A percentile compares a stretch with the other conserved stretches of the same genome.
Evolutionary conservation across 1,284 basidiomycete genomes (phyloP).

Genomic region (Trichosporon inkin): DNA sequence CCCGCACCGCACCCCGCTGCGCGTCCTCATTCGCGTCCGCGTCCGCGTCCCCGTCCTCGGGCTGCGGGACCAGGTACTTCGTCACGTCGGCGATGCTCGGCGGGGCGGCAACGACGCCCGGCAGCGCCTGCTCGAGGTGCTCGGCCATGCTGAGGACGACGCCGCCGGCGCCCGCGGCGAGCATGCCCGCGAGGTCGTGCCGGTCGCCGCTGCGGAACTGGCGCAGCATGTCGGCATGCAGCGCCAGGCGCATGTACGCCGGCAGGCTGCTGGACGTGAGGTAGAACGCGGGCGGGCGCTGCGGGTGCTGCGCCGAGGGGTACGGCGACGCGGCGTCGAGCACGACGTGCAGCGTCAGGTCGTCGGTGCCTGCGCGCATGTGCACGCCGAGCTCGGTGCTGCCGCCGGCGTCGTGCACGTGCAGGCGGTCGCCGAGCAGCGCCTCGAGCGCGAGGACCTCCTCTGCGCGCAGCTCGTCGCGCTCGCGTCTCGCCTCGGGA

Average conservation of each 20-base stretch:
- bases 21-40: slow-evolving; percentile 16
- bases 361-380: slow-evolving; percentile 50
- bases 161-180: slow-evolving; percentile 64
- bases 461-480: slow-evolving; percentile 62
- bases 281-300: slow-evolving; percentile 66
- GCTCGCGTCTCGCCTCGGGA: slow-evolving; percentile 44
- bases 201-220: slow-evolving; percentile 55
- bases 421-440: slow-evolving; percentile 53
- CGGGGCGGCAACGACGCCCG: slow-evolving; percentile 61
- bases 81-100: slow-evolving; percentile 67
- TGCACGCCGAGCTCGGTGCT: neutral
- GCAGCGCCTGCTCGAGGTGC: slow-evolving; percentile 67
- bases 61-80: slow-evolving; percentile 58
- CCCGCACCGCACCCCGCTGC: slow-evolving; percentile 9
- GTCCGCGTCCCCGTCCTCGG: slow-evolving; percentile 28
- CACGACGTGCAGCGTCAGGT: slow-evolving; percentile 65
- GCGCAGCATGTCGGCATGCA: slow-evolving; percentile 63
- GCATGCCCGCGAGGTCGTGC: slow-evolving; percentile 56
- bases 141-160: slow-evolving; percentile 72
- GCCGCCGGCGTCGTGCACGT: slow-evolving; percentile 38
- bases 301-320: slow-evolving; percentile 53
- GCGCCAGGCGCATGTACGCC: slow-evolving; percentile 77
- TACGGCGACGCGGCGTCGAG: slow-evolving; percentile 58
- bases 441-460: slow-evolving; percentile 63
- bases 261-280: slow-evolving; percentile 67